Conservation (phyloP, 2,329 filamentous ascomycete species). For the Aphanoascus verrucosus region DNA sequence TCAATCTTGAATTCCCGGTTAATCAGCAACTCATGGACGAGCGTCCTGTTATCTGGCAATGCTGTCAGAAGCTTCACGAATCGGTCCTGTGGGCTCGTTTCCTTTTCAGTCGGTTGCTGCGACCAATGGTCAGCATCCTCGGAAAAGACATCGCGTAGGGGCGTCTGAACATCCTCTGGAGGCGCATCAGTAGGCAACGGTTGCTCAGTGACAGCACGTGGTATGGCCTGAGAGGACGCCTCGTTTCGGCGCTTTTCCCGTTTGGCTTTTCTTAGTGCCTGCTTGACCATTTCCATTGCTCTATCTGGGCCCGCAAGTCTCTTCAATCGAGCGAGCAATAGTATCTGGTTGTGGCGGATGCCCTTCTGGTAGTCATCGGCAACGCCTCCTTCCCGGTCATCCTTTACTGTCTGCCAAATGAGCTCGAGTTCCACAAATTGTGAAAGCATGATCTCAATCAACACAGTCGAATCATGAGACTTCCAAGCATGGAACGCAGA, state of each 20-base stretch:
- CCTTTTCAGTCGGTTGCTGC: slow-evolving; percentile 26
- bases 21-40: slow-evolving; percentile 55
- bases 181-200: slow-evolving; percentile 19
- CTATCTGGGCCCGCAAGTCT: slow-evolving; percentile 51
- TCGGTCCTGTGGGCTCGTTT: slow-evolving; percentile 31
- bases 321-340: slow-evolving; percentile 51
- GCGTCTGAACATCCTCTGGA: slow-evolving; percentile 27
- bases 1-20: slow-evolving; percentile 55
- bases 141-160: slow-evolving; percentile 34
- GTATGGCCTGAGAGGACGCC: slow-evolving; percentile 45
- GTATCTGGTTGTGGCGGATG: slow-evolving; percentile 55
- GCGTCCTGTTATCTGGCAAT: slow-evolving; percentile 49
- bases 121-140: slow-evolving; percentile 22
- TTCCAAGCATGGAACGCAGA: slow-evolving; percentile 57
- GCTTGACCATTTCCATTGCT: slow-evolving; percentile 49
- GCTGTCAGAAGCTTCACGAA: slow-evolving; percentile 47
- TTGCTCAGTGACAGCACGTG: slow-evolving; percentile 41
- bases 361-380: slow-evolving; percentile 54
- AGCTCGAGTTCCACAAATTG: slow-evolving; percentile 56
- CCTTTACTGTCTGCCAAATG: slow-evolving; percentile 58
- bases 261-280: slow-evolving; percentile 50
- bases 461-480: slow-evolving; percentile 49
- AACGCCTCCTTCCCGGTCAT: slow-evolving; percentile 50
- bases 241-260: slow-evolving; percentile 37
- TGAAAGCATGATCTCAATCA: slow-evolving; percentile 56